phyloP scores from a whole-genome alignment of 1,284 basidiomycete genomes.

The Sporisorium reilianum region DNA sequence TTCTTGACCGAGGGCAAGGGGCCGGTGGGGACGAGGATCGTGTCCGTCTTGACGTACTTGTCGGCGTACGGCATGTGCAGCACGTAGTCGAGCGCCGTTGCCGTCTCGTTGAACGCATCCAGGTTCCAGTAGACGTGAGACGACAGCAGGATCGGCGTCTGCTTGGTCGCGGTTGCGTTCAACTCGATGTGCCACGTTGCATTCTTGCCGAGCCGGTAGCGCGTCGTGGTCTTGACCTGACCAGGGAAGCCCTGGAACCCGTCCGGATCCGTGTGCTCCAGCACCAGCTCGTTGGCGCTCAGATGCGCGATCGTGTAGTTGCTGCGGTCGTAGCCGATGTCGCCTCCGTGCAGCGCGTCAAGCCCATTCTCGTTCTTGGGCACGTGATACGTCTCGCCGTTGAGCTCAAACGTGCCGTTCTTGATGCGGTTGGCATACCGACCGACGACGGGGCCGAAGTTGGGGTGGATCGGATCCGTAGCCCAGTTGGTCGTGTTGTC shows the following conservation, averaged over 20 bases:
- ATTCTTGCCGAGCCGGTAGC: constrained; percentile 45
- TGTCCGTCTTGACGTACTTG: constrained; percentile 55
- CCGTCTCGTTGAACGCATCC: constrained; percentile 50
- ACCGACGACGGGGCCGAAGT: constrained; percentile 63
- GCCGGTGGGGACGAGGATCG: constrained; percentile 61
- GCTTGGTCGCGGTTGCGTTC: constrained; percentile 43
- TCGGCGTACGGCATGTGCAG: constrained; percentile 59
- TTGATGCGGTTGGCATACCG: constrained; percentile 66
- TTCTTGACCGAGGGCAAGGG: constrained; percentile 37
- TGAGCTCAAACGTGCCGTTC: constrained; percentile 62
- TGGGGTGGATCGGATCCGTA: constrained; percentile 60
- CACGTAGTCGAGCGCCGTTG: constrained; percentile 53
- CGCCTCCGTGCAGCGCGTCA: constrained; percentile 64
- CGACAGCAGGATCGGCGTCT: constrained; percentile 65
- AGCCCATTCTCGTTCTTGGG: constrained; percentile 53
- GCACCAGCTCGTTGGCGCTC: constrained; percentile 41
- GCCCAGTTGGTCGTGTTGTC: constrained; percentile 67
- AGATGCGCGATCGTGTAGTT: constrained; percentile 49
- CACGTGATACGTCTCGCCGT: constrained; percentile 49
- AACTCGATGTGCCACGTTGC: constrained; percentile 55
- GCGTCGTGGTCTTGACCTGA: constrained; percentile 35
- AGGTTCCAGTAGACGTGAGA: constrained; percentile 67
- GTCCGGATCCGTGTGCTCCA: constrained; percentile 55
- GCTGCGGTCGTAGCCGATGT: constrained; percentile 59
- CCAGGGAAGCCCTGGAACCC: constrained; percentile 66